Conservation (phyloP, 1,284 basidiomycete genomes). For the Cryptococcus amylolentus region DNA sequence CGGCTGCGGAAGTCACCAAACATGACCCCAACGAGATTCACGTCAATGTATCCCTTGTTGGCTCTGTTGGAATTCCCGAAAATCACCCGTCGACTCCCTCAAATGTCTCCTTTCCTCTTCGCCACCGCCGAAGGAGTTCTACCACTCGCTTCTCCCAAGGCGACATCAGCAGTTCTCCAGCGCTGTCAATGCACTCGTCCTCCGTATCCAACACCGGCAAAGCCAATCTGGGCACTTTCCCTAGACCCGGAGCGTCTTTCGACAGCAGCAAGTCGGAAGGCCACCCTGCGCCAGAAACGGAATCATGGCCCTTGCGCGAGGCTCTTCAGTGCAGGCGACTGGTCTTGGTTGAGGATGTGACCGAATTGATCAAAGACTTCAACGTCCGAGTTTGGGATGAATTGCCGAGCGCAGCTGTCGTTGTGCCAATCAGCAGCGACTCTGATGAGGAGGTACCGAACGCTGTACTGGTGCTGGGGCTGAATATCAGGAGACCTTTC, state of each 20-base stretch:
- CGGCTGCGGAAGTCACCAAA: conserved; percentile 4
- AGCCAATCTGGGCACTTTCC: neutral
- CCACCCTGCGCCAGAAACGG: neutral
- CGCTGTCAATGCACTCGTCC: conserved; percentile 31
- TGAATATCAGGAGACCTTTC: conserved; percentile 44
- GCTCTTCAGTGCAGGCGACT: conserved; percentile 31
- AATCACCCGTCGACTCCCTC: conserved; percentile 34
- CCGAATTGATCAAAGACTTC: conserved; percentile 34
- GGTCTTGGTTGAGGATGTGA: conserved; percentile 44
- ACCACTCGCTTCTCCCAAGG: conserved; percentile 13
- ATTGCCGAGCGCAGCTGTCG: conserved; percentile 44
- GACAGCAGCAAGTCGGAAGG: neutral
- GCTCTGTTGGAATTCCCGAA: conserved; percentile 41
- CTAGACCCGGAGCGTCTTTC: neutral
- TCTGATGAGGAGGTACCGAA: conserved; percentile 37
- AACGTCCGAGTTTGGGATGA: conserved; percentile 46
- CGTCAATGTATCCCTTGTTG: conserved; percentile 24
- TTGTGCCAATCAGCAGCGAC: conserved; percentile 47
- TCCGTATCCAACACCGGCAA: conserved; percentile 8
- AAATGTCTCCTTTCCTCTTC: conserved; percentile 8
- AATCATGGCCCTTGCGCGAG: conserved; percentile 41
- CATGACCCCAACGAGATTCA: conserved; percentile 7
- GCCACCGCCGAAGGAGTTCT: conserved; percentile 3
- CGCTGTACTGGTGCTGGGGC: conserved; percentile 47
- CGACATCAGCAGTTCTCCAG: conserved; percentile 26